Conservation (phyloP, 2,329 filamentous ascomycete species). For the Aspergillus novofumigatus region DNA sequence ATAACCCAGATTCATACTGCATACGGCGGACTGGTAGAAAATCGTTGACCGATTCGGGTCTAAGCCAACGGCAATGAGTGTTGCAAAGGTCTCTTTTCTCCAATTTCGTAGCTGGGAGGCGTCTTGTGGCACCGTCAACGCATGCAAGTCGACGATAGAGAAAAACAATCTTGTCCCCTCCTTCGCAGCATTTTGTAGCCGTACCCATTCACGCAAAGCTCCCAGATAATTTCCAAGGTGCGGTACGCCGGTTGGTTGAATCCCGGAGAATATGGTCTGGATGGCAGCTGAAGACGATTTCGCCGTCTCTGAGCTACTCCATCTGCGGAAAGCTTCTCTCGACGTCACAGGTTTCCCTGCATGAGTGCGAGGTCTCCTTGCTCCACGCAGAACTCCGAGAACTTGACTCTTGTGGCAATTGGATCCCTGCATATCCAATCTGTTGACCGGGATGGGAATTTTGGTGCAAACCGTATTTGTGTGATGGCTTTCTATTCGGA, state of each 20-base stretch:
- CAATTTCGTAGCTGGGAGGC: conserved; percentile 57
- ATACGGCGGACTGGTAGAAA: conserved; percentile 76
- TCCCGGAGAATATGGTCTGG: conserved; percentile 78
- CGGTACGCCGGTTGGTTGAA: conserved; percentile 91
- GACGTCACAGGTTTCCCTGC: neutral
- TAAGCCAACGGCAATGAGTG: conserved; percentile 77
- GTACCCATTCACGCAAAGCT: conserved; percentile 80
- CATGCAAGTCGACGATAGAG: conserved; percentile 90
- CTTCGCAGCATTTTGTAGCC: conserved; percentile 63
- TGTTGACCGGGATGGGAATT: no score
- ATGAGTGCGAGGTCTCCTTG: neutral
- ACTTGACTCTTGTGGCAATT: no score
- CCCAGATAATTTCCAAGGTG: conserved; percentile 95
- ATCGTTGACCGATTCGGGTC: conserved; percentile 71
- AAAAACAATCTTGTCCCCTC: conserved; percentile 65
- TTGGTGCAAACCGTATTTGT: no score
- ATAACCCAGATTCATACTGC: conserved; percentile 21
- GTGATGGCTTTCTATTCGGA: no score
- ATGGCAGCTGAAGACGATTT: neutral
- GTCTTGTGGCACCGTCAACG: conserved; percentile 75
- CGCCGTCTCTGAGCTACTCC: conserved; percentile 8
- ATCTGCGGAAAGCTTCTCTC: conserved; percentile 5
- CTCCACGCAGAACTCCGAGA: neutral
- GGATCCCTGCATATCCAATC: neutral
- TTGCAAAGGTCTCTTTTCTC: conserved; percentile 72